Evolutionary conservation across 2,329 filamentous ascomycete species (phyloP).

Genomic region (Arthroderma sp.): DNA sequence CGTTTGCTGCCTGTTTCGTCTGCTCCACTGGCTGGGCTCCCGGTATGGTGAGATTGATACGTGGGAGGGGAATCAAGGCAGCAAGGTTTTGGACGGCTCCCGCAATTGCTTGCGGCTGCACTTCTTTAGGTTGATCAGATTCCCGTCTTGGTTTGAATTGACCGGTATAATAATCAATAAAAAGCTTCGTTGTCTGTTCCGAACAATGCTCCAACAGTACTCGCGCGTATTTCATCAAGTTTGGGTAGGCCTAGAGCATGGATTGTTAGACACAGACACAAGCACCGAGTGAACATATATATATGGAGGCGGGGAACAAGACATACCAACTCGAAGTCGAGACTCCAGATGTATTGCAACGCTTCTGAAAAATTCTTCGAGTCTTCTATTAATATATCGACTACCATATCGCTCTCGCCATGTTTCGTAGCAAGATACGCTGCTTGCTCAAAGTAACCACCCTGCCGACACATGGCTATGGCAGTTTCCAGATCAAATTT

Average conservation of each 20-base stretch:
- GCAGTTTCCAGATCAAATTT: conserved; percentile 97
- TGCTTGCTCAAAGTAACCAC: conserved; percentile 91
- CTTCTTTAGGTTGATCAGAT: conserved; percentile 40
- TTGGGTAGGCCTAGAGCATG: conserved; percentile 58
- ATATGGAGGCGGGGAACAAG: neutral
- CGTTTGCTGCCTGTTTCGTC: conserved; percentile 11
- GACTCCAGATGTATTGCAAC: conserved; percentile 76
- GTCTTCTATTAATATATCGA: conserved; percentile 92
- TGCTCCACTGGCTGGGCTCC: conserved; percentile 22
- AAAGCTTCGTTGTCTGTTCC: conserved; percentile 67
- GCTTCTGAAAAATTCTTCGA: conserved; percentile 82
- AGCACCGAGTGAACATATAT: neutral
- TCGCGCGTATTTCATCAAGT: conserved; percentile 88
- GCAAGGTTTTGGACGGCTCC: conserved; percentile 77
- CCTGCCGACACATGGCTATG: conserved; percentile 93
- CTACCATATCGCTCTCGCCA: conserved; percentile 81
- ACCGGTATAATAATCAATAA: conserved; percentile 90
- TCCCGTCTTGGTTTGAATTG: conserved; percentile 58
- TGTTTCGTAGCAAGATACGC: conserved; percentile 92
- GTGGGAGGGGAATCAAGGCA: conserved; percentile 69
- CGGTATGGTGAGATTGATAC: conserved; percentile 54
- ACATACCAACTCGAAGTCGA: conserved; percentile 64
- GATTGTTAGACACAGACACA: neutral
- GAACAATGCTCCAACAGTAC: conserved; percentile 82
- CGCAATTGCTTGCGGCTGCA: conserved; percentile 43